Conservation (phyloP, 2,329 filamentous ascomycete genomes). For the Fusarium lateritium region DNA sequence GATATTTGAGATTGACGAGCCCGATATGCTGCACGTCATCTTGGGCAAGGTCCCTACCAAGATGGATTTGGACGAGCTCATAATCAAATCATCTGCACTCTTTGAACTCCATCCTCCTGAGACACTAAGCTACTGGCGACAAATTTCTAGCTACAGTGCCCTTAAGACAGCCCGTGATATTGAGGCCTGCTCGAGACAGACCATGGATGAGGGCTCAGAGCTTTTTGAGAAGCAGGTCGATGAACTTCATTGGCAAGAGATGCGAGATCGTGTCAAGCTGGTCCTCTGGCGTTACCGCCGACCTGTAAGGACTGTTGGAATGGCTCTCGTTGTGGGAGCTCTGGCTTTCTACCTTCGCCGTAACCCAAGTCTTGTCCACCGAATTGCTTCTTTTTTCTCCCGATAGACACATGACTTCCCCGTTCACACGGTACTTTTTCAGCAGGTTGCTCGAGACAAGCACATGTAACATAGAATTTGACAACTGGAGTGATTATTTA, state of each 20-base stretch:
- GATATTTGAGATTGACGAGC: conserved; percentile 91
- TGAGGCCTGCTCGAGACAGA: conserved; percentile 66
- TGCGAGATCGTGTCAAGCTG: conserved; percentile 49
- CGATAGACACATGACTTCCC: conserved; percentile 21
- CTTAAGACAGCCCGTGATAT: conserved; percentile 83
- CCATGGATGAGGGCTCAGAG: conserved; percentile 74
- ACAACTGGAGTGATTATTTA: conserved; percentile 4
- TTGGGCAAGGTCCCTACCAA: conserved; percentile 88
- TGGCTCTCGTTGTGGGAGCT: conserved; percentile 77
- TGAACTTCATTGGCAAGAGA: conserved; percentile 78
- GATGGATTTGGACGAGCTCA: conserved; percentile 84
- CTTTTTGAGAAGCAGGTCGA: conserved; percentile 80
- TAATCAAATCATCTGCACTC: conserved; percentile 75
- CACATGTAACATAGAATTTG: conserved; percentile 20
- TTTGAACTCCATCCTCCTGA: conserved; percentile 80
- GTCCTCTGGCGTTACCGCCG: conserved; percentile 75
- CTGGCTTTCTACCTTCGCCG: conserved; percentile 78
- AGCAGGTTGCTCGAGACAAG: not conserved
- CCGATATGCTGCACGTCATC: conserved; percentile 91
- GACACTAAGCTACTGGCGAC: conserved; percentile 77
- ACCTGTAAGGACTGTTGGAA: conserved; percentile 72
- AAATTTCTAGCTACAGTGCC: conserved; percentile 82
- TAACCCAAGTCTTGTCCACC: conserved; percentile 53
- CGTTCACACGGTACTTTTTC: not conserved
- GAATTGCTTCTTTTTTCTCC: conserved; percentile 49